A percentile compares a stretch with the other conserved stretches of the same genome.
Conservation (phyloP, 1,284 basidiomycete genomes). For the Marasmius tenuissimus region DNA sequence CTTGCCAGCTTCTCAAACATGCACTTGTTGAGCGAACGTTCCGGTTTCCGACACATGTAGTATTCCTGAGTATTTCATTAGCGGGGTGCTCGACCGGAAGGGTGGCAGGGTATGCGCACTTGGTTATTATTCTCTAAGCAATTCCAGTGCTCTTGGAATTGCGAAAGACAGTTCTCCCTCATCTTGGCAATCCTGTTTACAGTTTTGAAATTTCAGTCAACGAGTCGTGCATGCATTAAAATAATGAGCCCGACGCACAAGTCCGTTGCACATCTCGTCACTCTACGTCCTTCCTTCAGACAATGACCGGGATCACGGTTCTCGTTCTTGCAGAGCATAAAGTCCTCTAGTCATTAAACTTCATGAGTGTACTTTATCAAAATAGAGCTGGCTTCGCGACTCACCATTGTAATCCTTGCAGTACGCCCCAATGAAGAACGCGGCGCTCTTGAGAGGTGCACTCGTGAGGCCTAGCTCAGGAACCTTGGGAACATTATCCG, state of each 20-base stretch:
- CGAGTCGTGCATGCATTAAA: neutral
- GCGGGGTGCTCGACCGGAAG: neutral
- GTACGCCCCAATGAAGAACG: constrained; percentile 95
- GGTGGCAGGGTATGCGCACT: constrained; percentile 40
- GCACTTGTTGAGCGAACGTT: constrained; percentile 90
- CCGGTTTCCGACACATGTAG: constrained; percentile 87
- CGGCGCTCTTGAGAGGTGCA: constrained; percentile 93
- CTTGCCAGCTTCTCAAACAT: constrained; percentile 94
- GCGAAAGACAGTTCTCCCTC: constrained; percentile 85
- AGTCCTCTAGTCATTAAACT: constrained; percentile 74
- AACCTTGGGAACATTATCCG: constrained; percentile 77
- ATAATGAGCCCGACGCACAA: constrained; percentile 60
- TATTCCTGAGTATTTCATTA: constrained; percentile 66
- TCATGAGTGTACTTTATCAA: constrained; percentile 7
- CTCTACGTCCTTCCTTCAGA: constrained; percentile 92
- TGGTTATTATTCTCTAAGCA: constrained; percentile 97
- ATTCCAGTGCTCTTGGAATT: constrained; percentile 94
- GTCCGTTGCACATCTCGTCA: constrained; percentile 94
- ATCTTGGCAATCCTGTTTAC: constrained; percentile 85
- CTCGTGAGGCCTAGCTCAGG: constrained; percentile 91
- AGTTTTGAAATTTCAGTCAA: neutral
- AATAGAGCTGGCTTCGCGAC: constrained; percentile 26
- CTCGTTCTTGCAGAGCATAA: constrained; percentile 98
- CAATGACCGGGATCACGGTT: constrained; percentile 89
- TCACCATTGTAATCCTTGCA: constrained; percentile 97